Conservation (phyloP, 1,284 basidiomycete species). For the Lignosus rhinocerotis region DNA sequence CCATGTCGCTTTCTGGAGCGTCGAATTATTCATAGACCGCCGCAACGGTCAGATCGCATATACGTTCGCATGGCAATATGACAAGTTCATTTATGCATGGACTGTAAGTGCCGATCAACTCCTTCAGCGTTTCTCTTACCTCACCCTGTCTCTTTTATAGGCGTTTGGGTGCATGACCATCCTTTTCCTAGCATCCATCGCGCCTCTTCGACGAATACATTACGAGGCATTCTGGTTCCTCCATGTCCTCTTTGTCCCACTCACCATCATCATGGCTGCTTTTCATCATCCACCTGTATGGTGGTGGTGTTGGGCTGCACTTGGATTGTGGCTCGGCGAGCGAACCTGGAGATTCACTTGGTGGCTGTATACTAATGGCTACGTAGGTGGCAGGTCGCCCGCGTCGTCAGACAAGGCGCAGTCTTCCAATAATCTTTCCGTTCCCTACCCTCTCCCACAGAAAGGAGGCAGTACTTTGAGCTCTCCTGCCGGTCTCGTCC, state of each 20-base stretch:
- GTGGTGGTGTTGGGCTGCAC: conserved; percentile 70
- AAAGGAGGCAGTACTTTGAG: conserved; percentile 1
- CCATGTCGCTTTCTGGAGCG: conserved; percentile 77
- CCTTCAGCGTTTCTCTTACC: not conserved
- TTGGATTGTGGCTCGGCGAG: conserved; percentile 68
- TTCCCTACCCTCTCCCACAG: not conserved
- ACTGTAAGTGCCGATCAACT: conserved; percentile 49
- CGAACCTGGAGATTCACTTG: conserved; percentile 59
- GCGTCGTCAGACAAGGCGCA: conserved; percentile 8
- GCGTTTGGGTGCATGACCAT: conserved; percentile 73
- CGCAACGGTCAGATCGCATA: conserved; percentile 59
- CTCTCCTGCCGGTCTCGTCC: conserved; percentile 9
- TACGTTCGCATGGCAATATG: conserved; percentile 64
- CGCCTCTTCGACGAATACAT: conserved; percentile 61
- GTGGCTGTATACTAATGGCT: conserved; percentile 68
- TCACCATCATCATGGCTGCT: conserved; percentile 61
- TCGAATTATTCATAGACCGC: conserved; percentile 64
- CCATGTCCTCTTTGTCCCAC: conserved; percentile 67
- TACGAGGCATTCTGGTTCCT: conserved; percentile 80
- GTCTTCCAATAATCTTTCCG: conserved; percentile 2
- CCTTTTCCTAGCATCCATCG: conserved; percentile 64
- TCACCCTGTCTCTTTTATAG: conserved; percentile 33
- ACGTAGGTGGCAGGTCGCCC: conserved; percentile 31
- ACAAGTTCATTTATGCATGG: conserved; percentile 75
- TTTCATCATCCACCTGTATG: conserved; percentile 72